phyloP scores from a whole-genome alignment of 148 eudicot genomes.

The Rhododendron molle region DNA sequence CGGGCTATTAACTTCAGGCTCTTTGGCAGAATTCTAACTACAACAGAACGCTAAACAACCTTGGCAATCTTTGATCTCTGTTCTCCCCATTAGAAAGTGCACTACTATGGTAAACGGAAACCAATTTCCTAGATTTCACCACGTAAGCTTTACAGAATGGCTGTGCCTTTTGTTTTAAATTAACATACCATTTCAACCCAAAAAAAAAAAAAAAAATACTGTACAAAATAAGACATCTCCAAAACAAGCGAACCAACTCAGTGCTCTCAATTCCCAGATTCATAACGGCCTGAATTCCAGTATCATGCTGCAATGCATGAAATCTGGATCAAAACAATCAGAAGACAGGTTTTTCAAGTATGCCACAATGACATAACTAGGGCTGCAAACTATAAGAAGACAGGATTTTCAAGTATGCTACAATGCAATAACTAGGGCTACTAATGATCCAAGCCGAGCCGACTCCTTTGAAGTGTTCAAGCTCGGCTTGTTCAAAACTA shows the following conservation, averaged over 20 bases:
- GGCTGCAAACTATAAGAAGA: too few relatives aligned
- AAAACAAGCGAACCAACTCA: neutral
- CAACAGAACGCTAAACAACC: neutral
- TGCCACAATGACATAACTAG: too few relatives aligned
- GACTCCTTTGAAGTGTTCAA: too few relatives aligned
- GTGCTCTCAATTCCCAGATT: neutral
- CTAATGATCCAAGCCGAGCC: neutral
- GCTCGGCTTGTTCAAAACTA: neutral
- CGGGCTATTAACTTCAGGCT: neutral
- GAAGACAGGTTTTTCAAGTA: too few relatives aligned
- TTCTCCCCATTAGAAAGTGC: neutral
- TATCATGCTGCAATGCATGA: neutral
- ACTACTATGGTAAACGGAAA: neutral
- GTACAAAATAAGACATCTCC: neutral
- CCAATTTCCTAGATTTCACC: neutral
- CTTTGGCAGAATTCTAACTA: neutral
- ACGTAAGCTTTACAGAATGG: neutral
- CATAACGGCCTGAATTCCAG: neutral
- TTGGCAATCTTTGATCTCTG: neutral
- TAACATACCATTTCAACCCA: neutral
- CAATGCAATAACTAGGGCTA: too few relatives aligned
- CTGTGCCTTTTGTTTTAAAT: neutral
- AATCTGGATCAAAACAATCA: too few relatives aligned
- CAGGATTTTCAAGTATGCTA: too few relatives aligned
- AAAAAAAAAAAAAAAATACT: too few relatives aligned